Conservation (phyloP, 176 grass and related monocot species). For the Oryza rufipogon region DNA sequence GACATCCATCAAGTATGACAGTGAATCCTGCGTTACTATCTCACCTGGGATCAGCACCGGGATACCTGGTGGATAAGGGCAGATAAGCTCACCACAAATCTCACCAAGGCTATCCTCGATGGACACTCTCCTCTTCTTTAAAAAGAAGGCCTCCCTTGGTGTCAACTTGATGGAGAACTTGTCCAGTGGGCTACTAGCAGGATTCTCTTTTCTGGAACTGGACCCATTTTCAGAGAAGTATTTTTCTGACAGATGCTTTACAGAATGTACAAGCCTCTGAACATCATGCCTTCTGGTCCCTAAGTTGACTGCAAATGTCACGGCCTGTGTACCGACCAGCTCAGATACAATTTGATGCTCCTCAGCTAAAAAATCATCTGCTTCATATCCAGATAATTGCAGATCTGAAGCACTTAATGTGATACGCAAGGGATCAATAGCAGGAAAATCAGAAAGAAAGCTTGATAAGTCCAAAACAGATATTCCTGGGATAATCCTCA, state of each 20-base stretch:
- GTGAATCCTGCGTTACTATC: constrained; percentile 60
- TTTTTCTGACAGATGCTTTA: constrained; percentile 58
- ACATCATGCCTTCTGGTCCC: constrained; percentile 69
- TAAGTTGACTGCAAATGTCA: constrained; percentile 77
- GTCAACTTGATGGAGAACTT: constrained; percentile 49
- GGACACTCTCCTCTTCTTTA: constrained; percentile 61
- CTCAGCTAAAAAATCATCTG: constrained; percentile 61
- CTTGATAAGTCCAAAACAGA: constrained; percentile 58
- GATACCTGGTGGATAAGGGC: constrained; percentile 86
- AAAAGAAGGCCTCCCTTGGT: constrained; percentile 83
- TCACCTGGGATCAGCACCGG: constrained; percentile 80
- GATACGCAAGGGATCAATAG: constrained; percentile 73
- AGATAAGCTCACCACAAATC: constrained; percentile 88
- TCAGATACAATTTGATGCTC: constrained; percentile 59
- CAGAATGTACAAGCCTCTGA: constrained; percentile 58
- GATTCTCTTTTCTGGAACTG: constrained; percentile 12
- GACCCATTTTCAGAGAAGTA: constrained; percentile 41
- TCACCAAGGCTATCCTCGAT: constrained; percentile 66
- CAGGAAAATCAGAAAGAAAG: constrained; percentile 69
- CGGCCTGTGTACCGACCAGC: constrained; percentile 62
- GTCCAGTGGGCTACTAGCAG: constrained; percentile 36
- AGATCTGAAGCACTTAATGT: constrained; percentile 59
- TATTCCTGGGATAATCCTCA: constrained; percentile 62
- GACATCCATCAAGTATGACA: constrained; percentile 59
- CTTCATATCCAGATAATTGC: constrained; percentile 58